Base-by-base conservation (phyloP, 305 asterid species). In the Rubia balearica region DNA sequence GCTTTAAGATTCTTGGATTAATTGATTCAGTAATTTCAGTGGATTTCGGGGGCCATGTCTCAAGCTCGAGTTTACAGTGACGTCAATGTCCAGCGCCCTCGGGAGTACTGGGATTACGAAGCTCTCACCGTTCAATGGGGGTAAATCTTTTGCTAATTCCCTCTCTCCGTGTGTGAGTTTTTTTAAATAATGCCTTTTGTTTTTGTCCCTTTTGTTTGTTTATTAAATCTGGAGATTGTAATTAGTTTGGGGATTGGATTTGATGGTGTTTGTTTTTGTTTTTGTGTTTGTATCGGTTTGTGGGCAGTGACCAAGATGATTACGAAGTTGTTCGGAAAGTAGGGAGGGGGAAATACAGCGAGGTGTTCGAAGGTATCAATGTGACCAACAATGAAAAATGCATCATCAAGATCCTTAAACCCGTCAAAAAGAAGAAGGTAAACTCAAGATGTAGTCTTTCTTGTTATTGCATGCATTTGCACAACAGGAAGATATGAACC, bases 71-170 rank as follows among this genome's bases (percentile, higher is more conserved):
- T 56, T 56, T 56, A 56, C 62, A 22, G 30, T 22, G 62, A 56
- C 62, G 62, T 56, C 33, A 56, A 56, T 56, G 62, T 56, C 62
- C 62, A 56, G 33, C 62, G 62, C 62, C 62, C 62, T 19, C 62
- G 62, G 33, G 62, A 56, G 21, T 56, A 56, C 14, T 56, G 62
- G 62, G 62, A 56, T 22, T 56, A 56, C 62, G 62, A 56, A 56
- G 62, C 62, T 21, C 62, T 56, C 19, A 56, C 62, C 33, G 62
- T 56, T 56, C 62, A 56, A 56, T 56, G 62, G 62, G 62, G 62
- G 62, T 56, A 56, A 56, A 56, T 56, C 62, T n/a, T 10, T 56
- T 7, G n/a, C 62, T 9, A 17, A 7, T 56, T 56, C 14, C 61
- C 22, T n/a, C 11, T n/a, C 3, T 51, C 2, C 3, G 16, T 55